Conservation (phyloP, 805 yeast species). For the Debaryomyces prosopidis region DNA sequence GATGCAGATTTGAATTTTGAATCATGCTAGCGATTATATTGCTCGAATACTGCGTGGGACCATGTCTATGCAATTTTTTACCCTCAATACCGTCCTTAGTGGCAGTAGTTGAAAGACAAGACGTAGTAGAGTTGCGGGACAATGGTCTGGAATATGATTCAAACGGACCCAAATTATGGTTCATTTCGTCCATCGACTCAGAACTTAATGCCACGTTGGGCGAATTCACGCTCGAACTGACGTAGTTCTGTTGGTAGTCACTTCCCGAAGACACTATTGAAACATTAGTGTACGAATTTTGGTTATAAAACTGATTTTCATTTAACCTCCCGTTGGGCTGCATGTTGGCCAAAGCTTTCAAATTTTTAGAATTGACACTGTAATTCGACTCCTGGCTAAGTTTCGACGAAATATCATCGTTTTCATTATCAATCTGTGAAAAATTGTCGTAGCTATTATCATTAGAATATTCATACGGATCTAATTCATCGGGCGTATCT, state of each 20-base stretch:
- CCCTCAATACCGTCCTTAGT: slow-evolving; percentile 77
- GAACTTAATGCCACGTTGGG: not conserved
- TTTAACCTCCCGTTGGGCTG: not conserved
- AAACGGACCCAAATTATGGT: not conserved
- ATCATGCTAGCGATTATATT: slow-evolving; percentile 31
- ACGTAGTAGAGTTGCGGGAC: slow-evolving; percentile 61
- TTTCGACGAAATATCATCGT: slow-evolving; percentile 15
- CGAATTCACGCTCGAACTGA: not conserved
- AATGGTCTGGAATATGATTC: slow-evolving; percentile 49
- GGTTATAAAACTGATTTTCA: not conserved
- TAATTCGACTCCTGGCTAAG: slow-evolving; percentile 16
- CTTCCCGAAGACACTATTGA: slow-evolving; percentile 27
- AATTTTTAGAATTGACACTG: slow-evolving; percentile 20
- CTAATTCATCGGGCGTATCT: slow-evolving; percentile 25
- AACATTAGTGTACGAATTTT: slow-evolving; percentile 17
- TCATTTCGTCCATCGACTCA: slow-evolving; percentile 5
- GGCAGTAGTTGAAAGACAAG: slow-evolving; percentile 72
- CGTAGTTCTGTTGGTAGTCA: slow-evolving; percentile 19
- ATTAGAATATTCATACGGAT: slow-evolving; percentile 11
- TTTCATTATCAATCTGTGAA: slow-evolving; percentile 5
- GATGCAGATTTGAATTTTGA: slow-evolving; percentile 8
- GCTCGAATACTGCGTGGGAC: slow-evolving; percentile 36
- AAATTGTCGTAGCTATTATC: not conserved
- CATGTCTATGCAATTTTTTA: slow-evolving; percentile 48
- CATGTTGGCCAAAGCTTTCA: slow-evolving; percentile 10